Base-by-base conservation (phyloP, 2,329 filamentous ascomycete species). In the Arthroderma sp. region DNA sequence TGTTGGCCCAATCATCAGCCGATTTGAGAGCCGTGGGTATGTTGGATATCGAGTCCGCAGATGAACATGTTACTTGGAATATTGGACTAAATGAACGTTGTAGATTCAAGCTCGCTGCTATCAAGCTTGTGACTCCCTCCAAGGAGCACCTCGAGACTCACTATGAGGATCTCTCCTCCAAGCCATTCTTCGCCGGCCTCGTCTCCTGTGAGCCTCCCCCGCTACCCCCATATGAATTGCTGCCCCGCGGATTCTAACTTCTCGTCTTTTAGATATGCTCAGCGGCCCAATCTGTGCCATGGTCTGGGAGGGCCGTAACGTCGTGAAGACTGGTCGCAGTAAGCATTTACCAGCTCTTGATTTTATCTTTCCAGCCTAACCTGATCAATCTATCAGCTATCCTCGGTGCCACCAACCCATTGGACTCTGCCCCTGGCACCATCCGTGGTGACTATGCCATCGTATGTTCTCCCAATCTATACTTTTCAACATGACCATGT, bases 231-330 rank as follows among this genome's bases (percentile, higher is more conserved):
- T 41, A 36, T 29, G 28, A 38, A 38, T 11, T 3, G 27, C 29
- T 3, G 11, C 27, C 42, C 45, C 37, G 30, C 40, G 42, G 45
- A 47, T 38, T 4, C 11, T 3, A 29, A 3, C 27, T 39, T 38
- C 39, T 38, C 36, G 33, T 37, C 27, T 46, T 29, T 51, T 55
- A 94, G 87, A 96, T 80, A 98, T 96, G 91, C 74, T 80, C 69
- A 88, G 82, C 69, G 91, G 91, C 68, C 91, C 91, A 68, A 89
- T 98, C 75, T 83, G 78, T 77, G 91, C 91, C 75, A 98, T 96
- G 89, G 83, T 98, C 72, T 98, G 91, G 91, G 88, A 98, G 73
- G 91, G 91, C 66, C 85, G 84, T 78, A 88, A 98, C 65, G 91
- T 82, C 70, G 88, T 95, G 79, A 96, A 96, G 85, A 95, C 88